Conservation (phyloP, 331 rosid genomes). For the Rosa hybrid region DNA sequence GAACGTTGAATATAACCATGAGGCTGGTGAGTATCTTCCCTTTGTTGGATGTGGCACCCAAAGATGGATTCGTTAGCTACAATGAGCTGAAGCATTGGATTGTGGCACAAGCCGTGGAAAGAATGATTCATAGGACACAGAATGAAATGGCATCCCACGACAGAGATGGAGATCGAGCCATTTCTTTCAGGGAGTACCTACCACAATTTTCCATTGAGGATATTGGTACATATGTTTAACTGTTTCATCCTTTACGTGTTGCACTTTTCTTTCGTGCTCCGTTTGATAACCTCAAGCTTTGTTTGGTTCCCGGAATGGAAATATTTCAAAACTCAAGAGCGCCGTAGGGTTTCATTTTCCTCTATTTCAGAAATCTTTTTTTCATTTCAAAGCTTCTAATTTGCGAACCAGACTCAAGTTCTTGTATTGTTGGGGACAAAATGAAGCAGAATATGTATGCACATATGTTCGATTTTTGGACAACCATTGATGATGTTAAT, state of each 20-base stretch:
- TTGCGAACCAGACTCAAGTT: too few species aligned
- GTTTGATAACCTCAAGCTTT: neutral
- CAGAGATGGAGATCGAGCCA: slow-evolving; percentile 44
- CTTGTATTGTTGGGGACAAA: neutral
- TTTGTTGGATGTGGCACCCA: slow-evolving; percentile 54
- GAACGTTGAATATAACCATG: slow-evolving; percentile 57
- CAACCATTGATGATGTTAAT: slow-evolving; percentile 38
- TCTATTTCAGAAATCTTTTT: neutral
- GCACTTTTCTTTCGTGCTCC: neutral
- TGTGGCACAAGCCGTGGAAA: slow-evolving; percentile 43
- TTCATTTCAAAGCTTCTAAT: neutral
- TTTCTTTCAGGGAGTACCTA: slow-evolving; percentile 64
- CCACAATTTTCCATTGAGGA: slow-evolving; percentile 59
- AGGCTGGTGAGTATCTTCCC: slow-evolving; percentile 68
- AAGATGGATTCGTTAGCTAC: slow-evolving; percentile 49
- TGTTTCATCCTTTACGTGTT: neutral
- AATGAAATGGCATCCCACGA: slow-evolving; percentile 49
- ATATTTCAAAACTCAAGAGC: neutral
- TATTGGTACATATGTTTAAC: slow-evolving; percentile 34
- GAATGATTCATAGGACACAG: slow-evolving; percentile 44
- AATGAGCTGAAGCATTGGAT: slow-evolving; percentile 61
- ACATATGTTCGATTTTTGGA: neutral
- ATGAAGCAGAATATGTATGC: neutral
- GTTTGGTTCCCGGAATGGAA: neutral
- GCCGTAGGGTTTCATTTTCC: neutral